Evolutionary conservation across 371 early-diverging fungal species (phyloP).

Genomic region (Haplosporangium sp.): DNA sequence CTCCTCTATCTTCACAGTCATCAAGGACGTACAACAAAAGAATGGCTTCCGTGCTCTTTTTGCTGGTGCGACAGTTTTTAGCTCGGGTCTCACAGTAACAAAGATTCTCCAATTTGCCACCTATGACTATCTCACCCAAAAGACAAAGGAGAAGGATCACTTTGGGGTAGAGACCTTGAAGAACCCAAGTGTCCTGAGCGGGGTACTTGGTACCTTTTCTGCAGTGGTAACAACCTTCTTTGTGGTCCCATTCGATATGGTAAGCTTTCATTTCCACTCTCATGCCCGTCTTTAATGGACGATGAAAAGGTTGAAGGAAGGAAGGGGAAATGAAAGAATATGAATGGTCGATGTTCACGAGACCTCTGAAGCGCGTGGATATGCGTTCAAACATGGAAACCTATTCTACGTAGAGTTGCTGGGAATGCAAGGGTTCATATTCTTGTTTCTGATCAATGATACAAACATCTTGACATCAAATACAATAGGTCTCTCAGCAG

Average conservation of each 20-base stretch:
- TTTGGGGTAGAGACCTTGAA: constrained; percentile 21
- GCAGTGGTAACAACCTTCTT: constrained; percentile 48
- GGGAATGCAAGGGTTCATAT: too few species aligned
- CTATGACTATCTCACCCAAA: constrained; percentile 42
- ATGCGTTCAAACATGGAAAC: too few species aligned
- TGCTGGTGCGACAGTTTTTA: constrained; percentile 50
- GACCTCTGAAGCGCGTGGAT: too few species aligned
- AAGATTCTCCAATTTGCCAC: constrained; percentile 54
- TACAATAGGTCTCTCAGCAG: constrained; percentile 44
- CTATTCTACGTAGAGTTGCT: too few species aligned
- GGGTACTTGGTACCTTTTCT: constrained; percentile 41
- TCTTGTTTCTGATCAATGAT: background rate
- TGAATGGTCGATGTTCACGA: too few species aligned
- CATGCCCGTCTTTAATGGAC: too few species aligned
- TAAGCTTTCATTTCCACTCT: constrained; percentile 7
- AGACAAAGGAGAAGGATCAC: constrained; percentile 30
- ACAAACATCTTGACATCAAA: too few species aligned
- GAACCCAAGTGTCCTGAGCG: constrained; percentile 30
- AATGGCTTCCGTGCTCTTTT: constrained; percentile 46
- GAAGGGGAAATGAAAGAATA: background rate
- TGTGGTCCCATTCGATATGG: constrained; percentile 52
- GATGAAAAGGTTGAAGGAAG: background rate
- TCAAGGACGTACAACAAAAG: constrained; percentile 45
- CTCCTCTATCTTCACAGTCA: constrained; percentile 48
- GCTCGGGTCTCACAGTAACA: constrained; percentile 38